Evolutionary conservation across 176 grass and related monocot species (phyloP).

Genomic region (Aegilops longissima): DNA sequence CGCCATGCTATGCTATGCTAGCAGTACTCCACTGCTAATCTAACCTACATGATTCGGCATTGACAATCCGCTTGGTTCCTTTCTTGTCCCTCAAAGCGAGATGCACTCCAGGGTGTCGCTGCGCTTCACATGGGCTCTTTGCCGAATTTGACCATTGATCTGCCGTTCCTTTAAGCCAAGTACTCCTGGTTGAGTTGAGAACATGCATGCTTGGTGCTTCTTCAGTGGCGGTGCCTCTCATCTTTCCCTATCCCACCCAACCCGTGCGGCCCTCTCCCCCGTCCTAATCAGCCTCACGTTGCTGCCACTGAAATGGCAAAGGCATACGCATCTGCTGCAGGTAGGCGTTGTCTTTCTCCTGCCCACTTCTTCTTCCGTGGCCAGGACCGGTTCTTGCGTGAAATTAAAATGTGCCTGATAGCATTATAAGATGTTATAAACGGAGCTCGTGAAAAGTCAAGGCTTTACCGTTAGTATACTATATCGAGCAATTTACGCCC

Average conservation of each 20-base stretch:
- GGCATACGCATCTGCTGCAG: background rate
- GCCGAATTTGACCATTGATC: background rate
- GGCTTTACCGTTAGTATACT: background rate
- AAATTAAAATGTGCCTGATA: background rate
- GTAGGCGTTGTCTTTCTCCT: background rate
- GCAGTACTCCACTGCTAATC: background rate
- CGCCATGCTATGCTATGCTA: background rate
- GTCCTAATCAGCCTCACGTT: background rate
- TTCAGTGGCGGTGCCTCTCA: background rate
- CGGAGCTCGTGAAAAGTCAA: background rate
- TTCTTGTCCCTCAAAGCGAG: background rate
- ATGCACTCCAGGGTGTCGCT: background rate
- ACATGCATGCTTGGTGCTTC: too few species aligned
- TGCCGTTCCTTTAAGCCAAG: background rate
- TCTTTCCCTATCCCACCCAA: background rate
- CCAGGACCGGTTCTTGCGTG: background rate
- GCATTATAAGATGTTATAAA: background rate
- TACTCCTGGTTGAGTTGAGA: too few species aligned
- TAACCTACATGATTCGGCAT: background rate
- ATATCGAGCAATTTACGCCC: background rate
- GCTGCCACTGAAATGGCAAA: background rate
- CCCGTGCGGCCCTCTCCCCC: background rate
- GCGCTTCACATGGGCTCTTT: background rate
- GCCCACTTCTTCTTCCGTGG: background rate
- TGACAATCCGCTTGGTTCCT: constrained; percentile 25